phyloP scores from a whole-genome alignment of 1,284 basidiomycete genomes.

The Tausonia pullulans region DNA sequence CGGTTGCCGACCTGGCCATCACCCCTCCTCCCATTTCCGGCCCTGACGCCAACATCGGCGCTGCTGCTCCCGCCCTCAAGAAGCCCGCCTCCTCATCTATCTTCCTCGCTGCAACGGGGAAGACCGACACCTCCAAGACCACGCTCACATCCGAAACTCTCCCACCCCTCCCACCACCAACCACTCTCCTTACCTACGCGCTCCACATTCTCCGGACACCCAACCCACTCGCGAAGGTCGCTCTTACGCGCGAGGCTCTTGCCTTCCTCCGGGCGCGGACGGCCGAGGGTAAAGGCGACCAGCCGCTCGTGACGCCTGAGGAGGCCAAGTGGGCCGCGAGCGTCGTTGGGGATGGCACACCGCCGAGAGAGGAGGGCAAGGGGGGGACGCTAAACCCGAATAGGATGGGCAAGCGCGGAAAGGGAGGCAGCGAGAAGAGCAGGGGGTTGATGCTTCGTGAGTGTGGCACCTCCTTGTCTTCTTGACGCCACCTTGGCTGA shows the following conservation, averaged over 20 bases:
- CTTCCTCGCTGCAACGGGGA: constrained; percentile 10
- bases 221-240: constrained; percentile 31
- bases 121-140: too few relatives aligned
- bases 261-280: constrained; percentile 26
- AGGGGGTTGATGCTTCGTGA: constrained; percentile 59
- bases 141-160: neutral
- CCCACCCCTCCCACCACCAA: constrained; percentile 20
- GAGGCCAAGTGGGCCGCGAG: constrained; percentile 21
- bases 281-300: constrained; percentile 16
- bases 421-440: constrained; percentile 47
- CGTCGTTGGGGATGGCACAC: constrained; percentile 45
- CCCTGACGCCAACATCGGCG: constrained; percentile 4
- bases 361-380: constrained; percentile 48
- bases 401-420: constrained; percentile 48
- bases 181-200: constrained; percentile 31
- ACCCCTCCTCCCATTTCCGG: neutral
- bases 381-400: constrained; percentile 51
- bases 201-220: constrained; percentile 34
- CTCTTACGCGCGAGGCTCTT: constrained; percentile 30
- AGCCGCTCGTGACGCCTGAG: constrained; percentile 13
- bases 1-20: neutral
- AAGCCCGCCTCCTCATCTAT: constrained; percentile 7
- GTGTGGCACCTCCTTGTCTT: constrained; percentile 2
- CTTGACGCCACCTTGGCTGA: neutral
- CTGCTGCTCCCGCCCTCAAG: neutral